Evolutionary conservation across 2,329 filamentous ascomycete species (phyloP), one percentile per base, ranked within the genome.

Genomic region (Penicillium polonicum): DNA sequence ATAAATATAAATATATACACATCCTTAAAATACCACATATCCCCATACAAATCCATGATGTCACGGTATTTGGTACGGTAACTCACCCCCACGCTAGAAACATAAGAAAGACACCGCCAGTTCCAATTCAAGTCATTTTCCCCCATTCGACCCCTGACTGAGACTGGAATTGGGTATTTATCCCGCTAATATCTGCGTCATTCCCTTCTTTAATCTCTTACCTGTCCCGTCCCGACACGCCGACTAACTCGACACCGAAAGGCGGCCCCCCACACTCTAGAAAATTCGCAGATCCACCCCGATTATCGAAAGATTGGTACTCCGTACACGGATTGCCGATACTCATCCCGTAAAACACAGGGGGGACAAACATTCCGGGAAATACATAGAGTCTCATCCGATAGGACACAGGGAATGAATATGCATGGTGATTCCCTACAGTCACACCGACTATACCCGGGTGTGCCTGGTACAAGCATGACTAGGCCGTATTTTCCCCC

Each of bases 51-150:
- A 33, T 35, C 13, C 21, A 53, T 55, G 53, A 56, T 56, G 53
- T 56, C 53, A 56, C 46, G 21, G 53, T 45, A 53, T 36, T 52
- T 7, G 39, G n/a, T 43, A 51, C 46, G 4, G 5, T 46, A 50
- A 43, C 27, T 33, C 15, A 55, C 53, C 53, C 53, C 53, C 53
- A 56, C 53, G 53, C 53, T 56, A 56, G 25, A 12, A 44, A 55
- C 21, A 43, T 21, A 50, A 55, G 25, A 12, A 44, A 50, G 45
- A 43, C 38, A 55, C 39, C 46, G 48, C 39, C 31, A 55, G 19
- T 42, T 38, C 7, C 31, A 33, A 33, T n/a, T 3, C 35, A 36
- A n/a, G 23, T 27, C 15, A 27, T n/a, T 48, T 36, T 9, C 29
- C 43, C 43, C 35, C 9, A 5, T 19, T 19, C 1, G 3, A 23